Evolutionary conservation across 495 filamentous ascomycete species (phyloP).

Genomic region (Monascus purpureus): DNA sequence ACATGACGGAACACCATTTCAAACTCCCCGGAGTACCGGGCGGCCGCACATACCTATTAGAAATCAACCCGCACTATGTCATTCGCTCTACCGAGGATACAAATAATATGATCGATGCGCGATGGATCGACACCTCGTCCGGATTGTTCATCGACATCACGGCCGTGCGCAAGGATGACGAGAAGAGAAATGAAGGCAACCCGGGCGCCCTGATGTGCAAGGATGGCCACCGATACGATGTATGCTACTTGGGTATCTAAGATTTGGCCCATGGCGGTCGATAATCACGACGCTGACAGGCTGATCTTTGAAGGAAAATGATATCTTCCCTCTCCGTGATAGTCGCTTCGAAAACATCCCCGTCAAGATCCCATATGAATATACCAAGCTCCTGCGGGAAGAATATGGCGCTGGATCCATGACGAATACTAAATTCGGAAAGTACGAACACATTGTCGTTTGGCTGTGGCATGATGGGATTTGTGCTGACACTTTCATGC

Average conservation of each 20-base stretch:
- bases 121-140: constrained; percentile 47
- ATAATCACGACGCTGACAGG: constrained; percentile 1
- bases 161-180: constrained; percentile 34
- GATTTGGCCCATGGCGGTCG: too few relatives aligned
- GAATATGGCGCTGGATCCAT: constrained; percentile 63
- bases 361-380: constrained; percentile 64
- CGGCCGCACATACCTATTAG: constrained; percentile 39
- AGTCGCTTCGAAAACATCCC: constrained; percentile 64
- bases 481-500: constrained; percentile 1
- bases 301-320: constrained; percentile 28
- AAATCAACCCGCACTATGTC: constrained; percentile 45
- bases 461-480: background rate
- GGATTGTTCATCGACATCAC: constrained; percentile 54
- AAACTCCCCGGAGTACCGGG: constrained; percentile 25
- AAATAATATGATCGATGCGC: constrained; percentile 44
- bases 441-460: constrained; percentile 26
- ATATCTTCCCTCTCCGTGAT: constrained; percentile 68
- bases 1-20: constrained; percentile 47
- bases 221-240: constrained; percentile 40
- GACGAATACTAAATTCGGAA: constrained; percentile 46
- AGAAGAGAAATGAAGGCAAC: constrained; percentile 16
- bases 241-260: too few relatives aligned
- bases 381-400: constrained; percentile 53
- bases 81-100: constrained; percentile 29
- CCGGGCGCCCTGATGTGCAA: constrained; percentile 39